Evolutionary conservation across 1,284 basidiomycete genomes (phyloP), one percentile per base, ranked within the genome.

Genomic region (Ustilago bromivora): DNA sequence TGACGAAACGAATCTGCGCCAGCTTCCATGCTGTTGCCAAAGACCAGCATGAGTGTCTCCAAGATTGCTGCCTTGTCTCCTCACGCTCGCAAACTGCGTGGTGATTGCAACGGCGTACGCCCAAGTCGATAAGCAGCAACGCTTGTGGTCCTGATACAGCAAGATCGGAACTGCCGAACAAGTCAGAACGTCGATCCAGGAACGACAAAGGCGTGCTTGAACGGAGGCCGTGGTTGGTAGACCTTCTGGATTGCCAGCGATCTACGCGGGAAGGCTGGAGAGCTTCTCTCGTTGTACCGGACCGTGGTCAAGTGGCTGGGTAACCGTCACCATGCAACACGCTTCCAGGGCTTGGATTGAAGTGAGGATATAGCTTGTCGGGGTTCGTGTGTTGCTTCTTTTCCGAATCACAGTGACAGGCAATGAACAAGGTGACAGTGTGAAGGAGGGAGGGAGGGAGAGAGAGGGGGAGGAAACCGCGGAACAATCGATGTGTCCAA

Each of bases 1-100:
- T 76, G 66, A 12, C 77, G 80, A 67, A 88, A 88, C 4, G 82
- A 64, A 11, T 71, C 63, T 32, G 63, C 63, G 3, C 41, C 54
- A 23, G 40, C 53, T n/a, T 54, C 47, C 62, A 64, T 70, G 32
- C 57, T 32, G 57, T 56, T 46, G 19, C 55, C 32, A n/a, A 43
- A 19, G 23, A 68, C 56, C 41, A 68, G 41, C 66, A 68, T 68
- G 41, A 3, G 60, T 19, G 10, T 41, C 52, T n/a, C 7, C 15
- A 7, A 23, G 52, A 15, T n/a, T 36, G 57, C 15, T 38, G 41
- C 46, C 35, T 31, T 7, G 10, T 59, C 34, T 59, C 38, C 32
- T 49, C 57, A 38, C 40, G 34, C 36, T 38, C 15, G n/a, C 23
- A 15, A 23, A 34, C 49, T 12, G 55, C 11, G 38, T 43, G 28